Base-by-base conservation (phyloP, 257 asterid species). In the Parsonsia alboflavescens region DNA sequence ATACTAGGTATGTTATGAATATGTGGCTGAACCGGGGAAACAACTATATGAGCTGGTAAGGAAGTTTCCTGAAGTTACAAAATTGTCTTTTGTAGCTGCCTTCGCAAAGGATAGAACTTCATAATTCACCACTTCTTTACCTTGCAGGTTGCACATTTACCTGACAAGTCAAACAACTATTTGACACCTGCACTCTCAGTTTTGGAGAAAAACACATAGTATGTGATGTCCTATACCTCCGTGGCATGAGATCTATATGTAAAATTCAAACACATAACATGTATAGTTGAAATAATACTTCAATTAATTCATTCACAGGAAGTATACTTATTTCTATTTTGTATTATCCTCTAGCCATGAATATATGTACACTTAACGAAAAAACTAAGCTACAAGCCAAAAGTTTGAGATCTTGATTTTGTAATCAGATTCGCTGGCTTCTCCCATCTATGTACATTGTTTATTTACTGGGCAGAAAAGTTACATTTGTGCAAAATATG, bases 121-220 rank as follows among this genome's bases (percentile, higher is more conserved):
- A 22, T 15, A 4, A 21, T 9, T 15, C 33, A 24, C 33, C 21
- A 17, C 39, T 57, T 54, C 53, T 71, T n/a, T n/a, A n/a, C 21
- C 56, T 42, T 24, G 61, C 77, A 94, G 98, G 97, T 94, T 79
- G 98, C 98, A 64, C 98, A 94, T 81, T 88, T 94, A 75, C 98
- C 98, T 1, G 98, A 94, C 84, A 94, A 92, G 85, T 97, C 98
- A 73, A 94, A 94, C 80, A 94, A 94, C 90, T 92, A 94, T 68
- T 86, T 94, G 82, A 89, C 97, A 46, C 97, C 99, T 13, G 99
- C 99, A n/a, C 97, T 94, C 72, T 88, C 96, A 7, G 93, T 83
- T 74, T 91, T 94, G 56, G 97, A 94, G 93, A 94, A 92, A 86
- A 94, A 94, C 77, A 94, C 98, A 9, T 94, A 74, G 86, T 67